phyloP scores from a whole-genome alignment of 805 yeast genomes.

The Candida andamanensis region DNA sequence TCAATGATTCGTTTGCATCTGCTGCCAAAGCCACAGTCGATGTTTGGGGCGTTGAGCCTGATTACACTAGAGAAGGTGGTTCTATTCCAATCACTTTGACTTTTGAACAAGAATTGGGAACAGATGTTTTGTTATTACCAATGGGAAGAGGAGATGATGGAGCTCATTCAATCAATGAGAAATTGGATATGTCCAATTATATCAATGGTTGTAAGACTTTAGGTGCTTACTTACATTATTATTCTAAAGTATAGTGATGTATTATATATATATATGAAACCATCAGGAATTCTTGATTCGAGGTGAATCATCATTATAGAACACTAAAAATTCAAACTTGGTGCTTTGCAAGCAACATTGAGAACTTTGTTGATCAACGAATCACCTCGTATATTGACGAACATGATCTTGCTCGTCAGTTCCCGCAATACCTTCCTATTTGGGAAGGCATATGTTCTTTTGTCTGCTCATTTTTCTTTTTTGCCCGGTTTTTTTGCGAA shows the following conservation, averaged over 20 bases:
- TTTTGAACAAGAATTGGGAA: conserved; percentile 81
- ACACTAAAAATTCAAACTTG: too few relatives aligned
- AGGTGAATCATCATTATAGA: too few relatives aligned
- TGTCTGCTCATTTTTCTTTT: too few relatives aligned
- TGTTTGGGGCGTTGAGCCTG: conserved; percentile 95
- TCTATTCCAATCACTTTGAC: conserved; percentile 96
- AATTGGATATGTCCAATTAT: conserved; percentile 82
- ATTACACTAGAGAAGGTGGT: conserved; percentile 98
- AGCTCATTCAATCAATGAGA: conserved; percentile 97
- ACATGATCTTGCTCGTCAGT: too few relatives aligned
- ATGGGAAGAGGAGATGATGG: conserved; percentile 99
- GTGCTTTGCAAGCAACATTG: too few relatives aligned
- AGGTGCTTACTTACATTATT: conserved; percentile 89
- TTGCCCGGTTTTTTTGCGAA: too few relatives aligned
- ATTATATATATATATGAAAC: too few relatives aligned
- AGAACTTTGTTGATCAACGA: too few relatives aligned
- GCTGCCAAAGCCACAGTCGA: conserved; percentile 91
- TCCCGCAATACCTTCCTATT: too few relatives aligned
- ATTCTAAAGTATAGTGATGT: conserved; percentile 30
- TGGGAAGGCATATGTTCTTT: too few relatives aligned
- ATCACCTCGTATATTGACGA: too few relatives aligned
- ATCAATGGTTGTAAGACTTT: conserved; percentile 91
- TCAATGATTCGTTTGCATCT: conserved; percentile 87
- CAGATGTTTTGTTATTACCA: conserved; percentile 84
- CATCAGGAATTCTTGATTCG: too few relatives aligned